Evolutionary conservation across 306 rosid species (phyloP).

Genomic region (Vachellia pachyceras): DNA sequence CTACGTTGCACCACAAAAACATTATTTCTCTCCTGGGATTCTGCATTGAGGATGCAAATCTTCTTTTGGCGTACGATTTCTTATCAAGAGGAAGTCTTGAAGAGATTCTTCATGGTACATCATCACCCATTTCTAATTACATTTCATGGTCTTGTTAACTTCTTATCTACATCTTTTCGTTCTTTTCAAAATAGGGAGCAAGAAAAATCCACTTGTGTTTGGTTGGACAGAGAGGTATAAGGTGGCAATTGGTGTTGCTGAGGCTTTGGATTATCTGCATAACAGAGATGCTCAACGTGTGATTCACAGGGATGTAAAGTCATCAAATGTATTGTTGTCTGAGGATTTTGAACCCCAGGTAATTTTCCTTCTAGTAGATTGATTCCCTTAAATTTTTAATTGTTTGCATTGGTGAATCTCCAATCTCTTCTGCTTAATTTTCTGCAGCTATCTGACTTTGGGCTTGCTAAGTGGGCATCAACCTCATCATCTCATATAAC

Average conservation of each 20-base stretch:
- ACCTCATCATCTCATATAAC: constrained; percentile 75
- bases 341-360: constrained; percentile 97
- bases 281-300: constrained; percentile 62
- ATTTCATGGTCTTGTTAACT: constrained; percentile 9
- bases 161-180: constrained; percentile 28
- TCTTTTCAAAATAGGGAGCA: constrained; percentile 56
- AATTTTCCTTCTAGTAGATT: constrained; percentile 26
- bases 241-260: constrained; percentile 89
- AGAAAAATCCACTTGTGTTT: constrained; percentile 64
- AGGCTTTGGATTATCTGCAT: constrained; percentile 91
- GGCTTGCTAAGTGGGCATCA: constrained; percentile 91
- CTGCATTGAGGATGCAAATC: constrained; percentile 83
- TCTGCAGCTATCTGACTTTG: constrained; percentile 93
- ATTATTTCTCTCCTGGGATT: constrained; percentile 89
- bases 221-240: constrained; percentile 91
- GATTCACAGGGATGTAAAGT: constrained; percentile 91
- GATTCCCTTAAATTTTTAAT: background rate
- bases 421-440: constrained; percentile 33
- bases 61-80: constrained; percentile 92
- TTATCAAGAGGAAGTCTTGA: constrained; percentile 96
- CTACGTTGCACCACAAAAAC: constrained; percentile 81
- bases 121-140: background rate
- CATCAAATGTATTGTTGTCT: constrained; percentile 82
- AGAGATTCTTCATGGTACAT: constrained; percentile 88
- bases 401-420: constrained; percentile 29